Base-by-base conservation (phyloP, 345 rosid genomes). In the Salix caprea region DNA sequence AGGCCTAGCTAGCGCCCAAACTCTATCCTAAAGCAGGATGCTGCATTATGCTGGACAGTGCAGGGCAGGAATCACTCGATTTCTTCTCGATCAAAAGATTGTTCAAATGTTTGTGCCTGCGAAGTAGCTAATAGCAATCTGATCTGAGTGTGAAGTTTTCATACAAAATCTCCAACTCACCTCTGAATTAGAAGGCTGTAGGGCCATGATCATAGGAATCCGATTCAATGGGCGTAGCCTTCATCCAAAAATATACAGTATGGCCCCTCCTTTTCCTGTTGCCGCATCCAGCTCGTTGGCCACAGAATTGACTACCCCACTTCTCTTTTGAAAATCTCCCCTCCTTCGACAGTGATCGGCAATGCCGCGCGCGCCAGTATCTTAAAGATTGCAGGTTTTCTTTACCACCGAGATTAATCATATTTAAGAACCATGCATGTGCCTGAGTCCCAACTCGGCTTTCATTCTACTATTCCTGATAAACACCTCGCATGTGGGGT, bases 231-330 rank as follows among this genome's bases (percentile, higher is more conserved):
- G 81, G 11, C 19, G 73, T 44, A 60, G 67, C 75, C 24, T 69
- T 75, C 73, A 72, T 40, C 18, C 5, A 65, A 52, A 67, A 46
- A 67, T 36, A 34, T 67, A 26, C 7, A 23, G 76, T 58, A 75
- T 71, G 76, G 71, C 67, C 82, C 73, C 46, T 70, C 61, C 48
- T 78, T 60, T 77, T 48, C 78, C 62, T 54, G 82, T 67, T 42
- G 77, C 88, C 79, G 79, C 83, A 80, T 78, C 75, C 67, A 76
- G n/a, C 79, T 75, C 62, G 74, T 54, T 68, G 76, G 28, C 65
- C 61, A 19, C 65, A 58, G 10, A 76, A 77, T 67, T 77, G 73
- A 74, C 80, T 37, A 42, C 36, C 36, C 71, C 77, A 72, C 23
- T 21, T 26, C 61, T 30, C 36, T 52, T 24, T 10, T 18, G 36